phyloP scores from a whole-genome alignment of 2,329 filamentous ascomycete genomes.

The Fusarium nurragi region DNA sequence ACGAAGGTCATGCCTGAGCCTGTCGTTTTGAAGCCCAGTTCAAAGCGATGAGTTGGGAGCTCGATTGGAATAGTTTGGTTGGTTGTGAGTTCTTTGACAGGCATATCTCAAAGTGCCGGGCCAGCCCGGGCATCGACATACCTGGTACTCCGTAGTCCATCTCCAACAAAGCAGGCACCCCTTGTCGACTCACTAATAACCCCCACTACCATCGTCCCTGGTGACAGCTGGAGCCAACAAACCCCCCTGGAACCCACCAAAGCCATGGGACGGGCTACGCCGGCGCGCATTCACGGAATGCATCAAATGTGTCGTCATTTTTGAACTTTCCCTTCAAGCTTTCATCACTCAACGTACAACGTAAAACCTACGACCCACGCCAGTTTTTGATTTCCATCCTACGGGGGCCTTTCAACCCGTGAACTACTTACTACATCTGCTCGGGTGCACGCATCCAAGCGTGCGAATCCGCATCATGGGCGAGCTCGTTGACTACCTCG shows the following conservation, averaged over 20 bases:
- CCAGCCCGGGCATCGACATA: not conserved
- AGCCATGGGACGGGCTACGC: constrained; percentile 1
- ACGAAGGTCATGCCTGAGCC: not conserved
- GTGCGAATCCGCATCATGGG: constrained; percentile 59
- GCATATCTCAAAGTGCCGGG: too few relatives aligned
- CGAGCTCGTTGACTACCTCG: constrained; percentile 74
- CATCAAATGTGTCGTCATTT: constrained; percentile 35
- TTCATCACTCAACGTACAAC: not conserved
- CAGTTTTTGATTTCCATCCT: not conserved
- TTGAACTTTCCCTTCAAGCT: constrained; percentile 3
- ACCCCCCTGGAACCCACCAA: not conserved
- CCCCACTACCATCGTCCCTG: constrained; percentile 20
- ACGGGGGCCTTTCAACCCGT: not conserved
- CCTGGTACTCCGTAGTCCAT: not conserved
- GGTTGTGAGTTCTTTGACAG: too few relatives aligned
- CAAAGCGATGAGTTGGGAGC: not conserved
- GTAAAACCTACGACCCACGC: not conserved
- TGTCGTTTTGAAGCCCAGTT: not conserved
- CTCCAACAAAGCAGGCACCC: not conserved
- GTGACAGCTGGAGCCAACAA: constrained; percentile 1
- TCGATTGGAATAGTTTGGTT: not conserved
- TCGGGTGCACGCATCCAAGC: not conserved
- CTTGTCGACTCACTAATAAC: not conserved
- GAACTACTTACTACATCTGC: not conserved
- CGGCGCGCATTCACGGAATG: constrained; percentile 11